Percentiles rank a stretch among this genome's conserved stretches.
These are phyloP conservation scores for Penicillium soppii DNA, from an alignment of 495 filamentous ascomycete species.

Conservation along the genomic window DNA sequence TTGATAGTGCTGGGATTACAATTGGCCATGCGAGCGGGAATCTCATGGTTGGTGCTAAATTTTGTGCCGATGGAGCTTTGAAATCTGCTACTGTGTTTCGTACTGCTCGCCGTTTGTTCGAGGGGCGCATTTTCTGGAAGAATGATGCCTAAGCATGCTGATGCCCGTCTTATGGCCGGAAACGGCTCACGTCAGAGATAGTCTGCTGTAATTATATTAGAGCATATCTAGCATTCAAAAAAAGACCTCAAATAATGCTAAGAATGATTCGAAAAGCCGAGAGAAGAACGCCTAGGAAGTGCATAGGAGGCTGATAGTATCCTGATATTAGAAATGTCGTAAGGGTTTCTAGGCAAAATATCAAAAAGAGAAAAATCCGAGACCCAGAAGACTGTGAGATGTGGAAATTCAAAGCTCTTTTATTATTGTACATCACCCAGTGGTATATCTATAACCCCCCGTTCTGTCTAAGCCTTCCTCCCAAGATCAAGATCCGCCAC, in stretches of 20 bases:
- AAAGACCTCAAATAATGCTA: no score
- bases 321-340: no score
- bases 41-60: conserved; percentile 53
- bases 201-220: no score
- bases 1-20: conserved; percentile 40
- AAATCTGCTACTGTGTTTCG: conserved; percentile 51
- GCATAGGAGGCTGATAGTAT: no score
- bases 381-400: background rate
- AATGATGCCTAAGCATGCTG: conserved; percentile 7
- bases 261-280: no score
- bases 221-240: no score
- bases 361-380: no score
- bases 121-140: conserved; percentile 55
- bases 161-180: no score
- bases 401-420: conserved; percentile 1
- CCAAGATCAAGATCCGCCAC: conserved; percentile 67
- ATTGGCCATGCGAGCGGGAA: conserved; percentile 63
- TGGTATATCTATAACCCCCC: conserved; percentile 3
- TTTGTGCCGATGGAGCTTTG: conserved; percentile 39
- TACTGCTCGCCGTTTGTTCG: conserved; percentile 57
- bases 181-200: no score
- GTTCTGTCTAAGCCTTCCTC: conserved; percentile 27
- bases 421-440: conserved; percentile 3
- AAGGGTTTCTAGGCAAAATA: no score
- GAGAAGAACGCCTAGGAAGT: no score